These are phyloP conservation scores for Alternaria sp. DNA, from an alignment of 2,329 filamentous ascomycete species.

Conservation along the genomic window DNA sequence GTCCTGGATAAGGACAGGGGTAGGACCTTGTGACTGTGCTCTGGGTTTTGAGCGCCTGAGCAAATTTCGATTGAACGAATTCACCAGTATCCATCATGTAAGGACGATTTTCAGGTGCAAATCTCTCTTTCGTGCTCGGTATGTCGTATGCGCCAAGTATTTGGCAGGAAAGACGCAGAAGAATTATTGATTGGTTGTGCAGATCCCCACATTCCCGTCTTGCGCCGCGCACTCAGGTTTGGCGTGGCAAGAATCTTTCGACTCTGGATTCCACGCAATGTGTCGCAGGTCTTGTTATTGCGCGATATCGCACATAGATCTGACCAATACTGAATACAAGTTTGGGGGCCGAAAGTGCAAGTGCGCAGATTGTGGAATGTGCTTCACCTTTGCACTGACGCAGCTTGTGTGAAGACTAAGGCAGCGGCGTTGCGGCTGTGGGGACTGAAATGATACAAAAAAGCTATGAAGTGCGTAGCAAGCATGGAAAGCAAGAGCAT, in stretches of 20 bases:
- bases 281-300: not conserved
- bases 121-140: not conserved
- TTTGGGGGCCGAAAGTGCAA: not conserved
- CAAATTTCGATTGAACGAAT: conserved; percentile 37
- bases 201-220: not conserved
- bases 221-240: not conserved
- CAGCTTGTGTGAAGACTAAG: not conserved
- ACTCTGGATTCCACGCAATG: not conserved
- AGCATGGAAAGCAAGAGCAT: too few relatives aligned
- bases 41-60: conserved; percentile 40
- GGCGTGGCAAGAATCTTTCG: not conserved
- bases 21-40: conserved; percentile 26
- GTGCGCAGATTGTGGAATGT: fast-evolving
- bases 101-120: conserved; percentile 1
- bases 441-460: not conserved
- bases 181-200: not conserved
- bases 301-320: not conserved
- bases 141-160: not conserved
- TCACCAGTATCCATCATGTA: conserved; percentile 30
- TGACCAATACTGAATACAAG: fast-evolving
- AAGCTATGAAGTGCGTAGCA: too few relatives aligned
- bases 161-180: not conserved
- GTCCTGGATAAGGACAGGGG: conserved; percentile 42
- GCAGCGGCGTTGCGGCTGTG: not conserved
- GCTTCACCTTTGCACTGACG: not conserved